Base-by-base conservation (phyloP, 2,329 filamentous ascomycete species). In the Exserohilum rostratum region DNA sequence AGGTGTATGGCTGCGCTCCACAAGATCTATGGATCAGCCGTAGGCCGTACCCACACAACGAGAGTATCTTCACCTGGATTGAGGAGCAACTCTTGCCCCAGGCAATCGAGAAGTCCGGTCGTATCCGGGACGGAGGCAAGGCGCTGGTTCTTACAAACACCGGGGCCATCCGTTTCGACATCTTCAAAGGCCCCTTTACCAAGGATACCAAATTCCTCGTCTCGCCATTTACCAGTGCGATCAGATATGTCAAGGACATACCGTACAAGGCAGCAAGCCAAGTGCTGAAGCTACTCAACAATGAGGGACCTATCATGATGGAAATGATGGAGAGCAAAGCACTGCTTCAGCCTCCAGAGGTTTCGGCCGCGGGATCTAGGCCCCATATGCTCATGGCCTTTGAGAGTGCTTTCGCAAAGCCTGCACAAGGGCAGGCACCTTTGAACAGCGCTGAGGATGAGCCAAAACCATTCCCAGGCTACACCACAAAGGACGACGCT, bases 121-220 rank as follows among this genome's bases (percentile, higher is more conserved):
- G 69, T n/a, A 57, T 71, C 18, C 50, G 64, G 22, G 79, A 82
- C 20, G 81, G 87, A 51, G 81, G 83, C 35, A 83, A 91, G 9
- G 83, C 85, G 6, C 77, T 98, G 10, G 87, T 88, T 27, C 85
- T 98, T 46, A 82, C 90, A 51, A 99, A 99, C 76, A 96, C 91
- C 0, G 95, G 95, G 22, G 90, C 90, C 3, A 87, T 99, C 62
- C 90, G 95, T 39, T 99, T 98, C 74, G 95, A 99, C 73, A 90
- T 99, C 57, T 96, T 97, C 81, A 87, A 93, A 73, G 95, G 95
- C 0, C 81, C 88, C 0, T 98, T 98, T 70, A 98, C 95, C 0
- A 86, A 87, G 34, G 95, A 99, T 72, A 89, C 88, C 3, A 91
- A 90, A 0, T 98, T 87, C 70, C 88, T 93, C 34, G 83, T 98